A percentile compares a stretch with the other conserved stretches of the same genome.
Evolutionary conservation across 139 green algal species (phyloP).

Genomic region (Mesotaenium endlicherianum): DNA sequence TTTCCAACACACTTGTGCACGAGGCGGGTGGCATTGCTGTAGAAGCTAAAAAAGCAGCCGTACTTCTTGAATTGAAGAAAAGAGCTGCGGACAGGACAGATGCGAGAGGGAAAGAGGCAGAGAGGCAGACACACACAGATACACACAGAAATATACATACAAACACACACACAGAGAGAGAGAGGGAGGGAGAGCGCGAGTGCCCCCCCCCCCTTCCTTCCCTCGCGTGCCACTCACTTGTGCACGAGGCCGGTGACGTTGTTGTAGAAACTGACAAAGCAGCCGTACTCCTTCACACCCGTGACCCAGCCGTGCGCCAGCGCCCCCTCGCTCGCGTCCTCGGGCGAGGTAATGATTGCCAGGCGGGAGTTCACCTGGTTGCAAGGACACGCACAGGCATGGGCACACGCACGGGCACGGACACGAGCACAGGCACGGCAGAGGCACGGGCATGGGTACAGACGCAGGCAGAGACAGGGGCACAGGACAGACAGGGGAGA

Average conservation of each 20-base stretch:
- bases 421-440: neutral
- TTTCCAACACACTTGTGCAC: slow-evolving; percentile 34
- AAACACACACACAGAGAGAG: neutral
- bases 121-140: neutral
- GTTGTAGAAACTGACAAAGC: slow-evolving; percentile 87
- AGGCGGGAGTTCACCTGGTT: slow-evolving; percentile 67
- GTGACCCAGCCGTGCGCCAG: slow-evolving; percentile 80
- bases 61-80: slow-evolving; percentile 52
- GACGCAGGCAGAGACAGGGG: too few relatives aligned
- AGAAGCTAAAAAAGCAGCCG: slow-evolving; percentile 89
- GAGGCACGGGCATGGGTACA: neutral
- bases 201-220: neutral
- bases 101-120: neutral
- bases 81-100: neutral
- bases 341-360: slow-evolving; percentile 53
- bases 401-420: neutral
- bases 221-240: neutral
- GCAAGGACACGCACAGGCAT: too few relatives aligned
- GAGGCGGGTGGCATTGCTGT: slow-evolving; percentile 68
- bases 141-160: neutral
- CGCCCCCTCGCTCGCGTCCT: slow-evolving; percentile 64
- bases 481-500: too few relatives aligned
- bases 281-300: slow-evolving; percentile 72
- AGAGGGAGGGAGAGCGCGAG: too few relatives aligned
- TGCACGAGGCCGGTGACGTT: slow-evolving; percentile 68